These are phyloP conservation scores for Circinella minor DNA, from an alignment of 371 early-diverging fungal species.

Conservation along the genomic window DNA sequence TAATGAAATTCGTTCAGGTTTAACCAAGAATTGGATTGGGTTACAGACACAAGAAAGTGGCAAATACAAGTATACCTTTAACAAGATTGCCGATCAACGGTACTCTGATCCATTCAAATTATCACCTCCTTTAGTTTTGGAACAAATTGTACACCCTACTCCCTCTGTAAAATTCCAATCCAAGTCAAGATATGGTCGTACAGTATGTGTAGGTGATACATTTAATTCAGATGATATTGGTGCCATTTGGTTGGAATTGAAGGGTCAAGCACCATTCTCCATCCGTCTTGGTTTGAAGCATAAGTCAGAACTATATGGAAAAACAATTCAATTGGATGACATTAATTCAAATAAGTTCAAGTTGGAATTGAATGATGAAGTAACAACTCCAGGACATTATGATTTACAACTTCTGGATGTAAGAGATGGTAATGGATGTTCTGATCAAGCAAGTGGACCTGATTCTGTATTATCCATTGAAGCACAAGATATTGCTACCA, in stretches of 20 bases:
- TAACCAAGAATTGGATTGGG: slow-evolving; percentile 35
- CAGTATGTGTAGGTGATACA: slow-evolving; percentile 52
- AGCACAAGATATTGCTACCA: slow-evolving; percentile 52
- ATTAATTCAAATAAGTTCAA: slow-evolving; percentile 37
- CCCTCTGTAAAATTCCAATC: slow-evolving; percentile 45
- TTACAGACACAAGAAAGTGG: slow-evolving; percentile 45
- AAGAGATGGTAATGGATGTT: slow-evolving; percentile 53
- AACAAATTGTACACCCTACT: slow-evolving; percentile 45
- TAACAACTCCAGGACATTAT: slow-evolving; percentile 43
- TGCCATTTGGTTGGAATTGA: slow-evolving; percentile 40
- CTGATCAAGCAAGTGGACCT: slow-evolving; percentile 20
- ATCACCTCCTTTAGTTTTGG: slow-evolving; percentile 25
- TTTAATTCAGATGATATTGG: slow-evolving; percentile 33
- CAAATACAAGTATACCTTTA: slow-evolving; percentile 47
- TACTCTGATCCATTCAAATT: slow-evolving; percentile 41
- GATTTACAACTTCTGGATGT: slow-evolving; percentile 39
- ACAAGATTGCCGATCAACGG: slow-evolving; percentile 48
- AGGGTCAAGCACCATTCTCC: slow-evolving; percentile 54
- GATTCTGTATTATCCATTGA: slow-evolving; percentile 28
- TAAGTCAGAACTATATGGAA: slow-evolving; percentile 36
- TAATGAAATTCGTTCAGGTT: slow-evolving; percentile 43
- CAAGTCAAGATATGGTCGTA: slow-evolving; percentile 23
- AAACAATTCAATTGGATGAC: slow-evolving; percentile 30
- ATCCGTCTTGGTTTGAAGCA: slow-evolving; percentile 44
- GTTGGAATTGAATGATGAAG: slow-evolving; percentile 31